Evolutionary conservation across 176 grass and related monocot genomes (phyloP).

Genomic region (Cenchrus americanus): DNA sequence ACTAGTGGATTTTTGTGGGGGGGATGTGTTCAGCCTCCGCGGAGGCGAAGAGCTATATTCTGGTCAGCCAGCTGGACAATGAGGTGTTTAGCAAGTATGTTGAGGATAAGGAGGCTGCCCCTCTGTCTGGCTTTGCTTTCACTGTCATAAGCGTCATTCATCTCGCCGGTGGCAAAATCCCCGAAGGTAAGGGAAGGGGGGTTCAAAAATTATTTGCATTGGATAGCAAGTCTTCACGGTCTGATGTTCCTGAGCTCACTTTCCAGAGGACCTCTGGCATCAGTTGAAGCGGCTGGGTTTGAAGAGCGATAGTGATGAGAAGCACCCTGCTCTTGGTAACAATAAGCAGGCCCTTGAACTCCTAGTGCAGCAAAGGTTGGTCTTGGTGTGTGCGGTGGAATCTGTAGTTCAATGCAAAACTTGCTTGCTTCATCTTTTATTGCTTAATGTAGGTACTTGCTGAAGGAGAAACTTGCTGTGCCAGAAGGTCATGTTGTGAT

Average conservation of each 20-base stretch:
- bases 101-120: conserved; percentile 61
- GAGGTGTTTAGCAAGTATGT: conserved; percentile 66
- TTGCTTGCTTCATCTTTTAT: conserved; percentile 24
- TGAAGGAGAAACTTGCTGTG: conserved; percentile 82
- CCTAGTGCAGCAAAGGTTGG: conserved; percentile 90
- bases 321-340: conserved; percentile 63
- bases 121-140: conserved; percentile 76
- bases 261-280: conserved; percentile 88
- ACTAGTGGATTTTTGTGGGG: background rate
- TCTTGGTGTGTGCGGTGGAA: background rate
- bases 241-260: background rate
- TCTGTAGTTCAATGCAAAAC: background rate
- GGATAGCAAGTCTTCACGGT: background rate
- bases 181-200: conserved; percentile 59
- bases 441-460: conserved; percentile 63
- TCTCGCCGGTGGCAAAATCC: conserved; percentile 61
- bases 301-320: conserved; percentile 60
- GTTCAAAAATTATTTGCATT: background rate
- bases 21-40: conserved; percentile 39
- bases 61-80: conserved; percentile 64
- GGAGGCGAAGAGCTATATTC: conserved; percentile 78
- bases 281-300: conserved; percentile 75
- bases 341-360: conserved; percentile 79
- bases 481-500: conserved; percentile 76
- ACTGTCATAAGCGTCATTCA: conserved; percentile 72